Percentiles rank a stretch among this genome's conserved stretches.
phyloP scores from a whole-genome alignment of 768 basidiomycete species.

The Fibroporia radiculosa region DNA sequence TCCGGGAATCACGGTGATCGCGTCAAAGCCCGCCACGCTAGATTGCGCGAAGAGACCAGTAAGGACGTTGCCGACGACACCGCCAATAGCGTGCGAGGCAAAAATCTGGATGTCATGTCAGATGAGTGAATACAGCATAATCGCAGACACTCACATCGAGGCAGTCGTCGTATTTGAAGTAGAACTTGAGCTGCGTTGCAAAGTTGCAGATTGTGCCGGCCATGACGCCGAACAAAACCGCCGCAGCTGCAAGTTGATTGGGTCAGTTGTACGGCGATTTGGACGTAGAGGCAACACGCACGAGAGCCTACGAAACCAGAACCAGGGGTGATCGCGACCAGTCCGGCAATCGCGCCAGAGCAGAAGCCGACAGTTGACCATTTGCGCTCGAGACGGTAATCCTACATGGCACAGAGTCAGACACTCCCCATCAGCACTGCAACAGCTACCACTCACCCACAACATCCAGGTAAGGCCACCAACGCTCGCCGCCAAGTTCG shows the following conservation, averaged over 20 bases:
- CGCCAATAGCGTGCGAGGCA: conserved; percentile 75
- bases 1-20: conserved; percentile 50
- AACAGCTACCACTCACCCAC: conserved; percentile 41
- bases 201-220: conserved; percentile 86
- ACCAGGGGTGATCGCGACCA: conserved; percentile 85
- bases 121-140: not conserved
- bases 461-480: conserved; percentile 91
- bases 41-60: conserved; percentile 86
- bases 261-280: not conserved
- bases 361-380: conserved; percentile 95
- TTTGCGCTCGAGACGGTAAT: conserved; percentile 88
- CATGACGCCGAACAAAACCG: conserved; percentile 79
- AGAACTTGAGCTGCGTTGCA: conserved; percentile 90
- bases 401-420: conserved; percentile 28
- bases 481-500: conserved; percentile 86
- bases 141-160: conserved; percentile 54
- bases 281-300: conserved; percentile 25
- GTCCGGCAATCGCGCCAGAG: conserved; percentile 86
- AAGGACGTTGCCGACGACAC: conserved; percentile 67
- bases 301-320: conserved; percentile 77
- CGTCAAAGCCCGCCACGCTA: conserved; percentile 72
- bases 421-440: not conserved
- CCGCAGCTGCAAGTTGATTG: conserved; percentile 45
- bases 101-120: conserved; percentile 59
- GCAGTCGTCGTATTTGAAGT: conserved; percentile 69